Base-by-base conservation (phyloP, 768 basidiomycete species). In the Pleurotus tuber-regium region DNA sequence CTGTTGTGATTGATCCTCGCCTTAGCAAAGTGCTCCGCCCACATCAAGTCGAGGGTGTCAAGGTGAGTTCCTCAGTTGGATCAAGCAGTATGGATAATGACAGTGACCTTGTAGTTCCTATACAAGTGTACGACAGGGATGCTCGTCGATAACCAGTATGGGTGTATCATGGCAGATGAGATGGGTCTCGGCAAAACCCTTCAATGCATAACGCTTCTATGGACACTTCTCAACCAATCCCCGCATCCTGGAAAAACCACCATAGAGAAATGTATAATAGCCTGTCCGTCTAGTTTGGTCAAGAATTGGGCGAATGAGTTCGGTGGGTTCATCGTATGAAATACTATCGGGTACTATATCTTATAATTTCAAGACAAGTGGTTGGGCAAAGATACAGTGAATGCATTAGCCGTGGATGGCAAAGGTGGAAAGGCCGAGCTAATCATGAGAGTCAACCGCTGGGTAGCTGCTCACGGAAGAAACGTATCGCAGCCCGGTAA, bases 231-330 rank as follows among this genome's bases (percentile, higher is more conserved):
- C 43, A 97, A 93, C 67, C 97, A 99, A 62, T 98, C 97, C 0
- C 93, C 97, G 0, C 83, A 86, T 46, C 74, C 94, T 0, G 83
- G 87, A 24, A 97, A 87, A 67, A 77, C 86, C 1, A 85, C 90
- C 0, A 94, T 98, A 56, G 96, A 98, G 63, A 99, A 98, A 68
- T 94, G 89, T 54, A 94, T 99, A 64, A 97, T 99, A 59, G 95
- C 86, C 1, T 99, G 97, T 66, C 97, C 97, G 0, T 91, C 93
- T 7, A 96, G 92, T 76, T 72, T 99, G 54, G 97, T 99, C 25
- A 91, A 90, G 65, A 98, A 98, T 61, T 99, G 97, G 97, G 96
- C 92, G 0, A 98, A 98, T 65, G 97, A 99, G 69, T 76, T 98
- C 24, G 82, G 95, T 86, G 54, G 47, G 78, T 70, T 28, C 2